phyloP scores from a whole-genome alignment of 1,284 basidiomycete species.

The Sanghuangporus baumii region DNA sequence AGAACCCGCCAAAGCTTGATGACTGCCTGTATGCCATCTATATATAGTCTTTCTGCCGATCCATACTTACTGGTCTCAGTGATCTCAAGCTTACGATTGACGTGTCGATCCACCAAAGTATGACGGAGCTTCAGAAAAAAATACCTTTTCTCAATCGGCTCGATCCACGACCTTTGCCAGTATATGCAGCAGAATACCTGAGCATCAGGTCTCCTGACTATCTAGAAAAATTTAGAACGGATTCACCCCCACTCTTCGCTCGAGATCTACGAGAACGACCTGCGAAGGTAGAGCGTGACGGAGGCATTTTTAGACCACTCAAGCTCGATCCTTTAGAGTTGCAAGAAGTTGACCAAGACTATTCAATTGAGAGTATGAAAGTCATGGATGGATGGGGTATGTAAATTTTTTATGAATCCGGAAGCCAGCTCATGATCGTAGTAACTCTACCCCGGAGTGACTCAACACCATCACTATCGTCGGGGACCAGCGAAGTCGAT shows the following conservation, averaged over 20 bases:
- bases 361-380: constrained; percentile 42
- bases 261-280: constrained; percentile 23
- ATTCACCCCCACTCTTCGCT: constrained; percentile 42
- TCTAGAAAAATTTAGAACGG: background rate
- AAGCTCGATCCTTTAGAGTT: constrained; percentile 17
- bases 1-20: constrained; percentile 24
- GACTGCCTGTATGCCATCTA: constrained; percentile 28
- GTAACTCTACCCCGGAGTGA: constrained; percentile 13
- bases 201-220: constrained; percentile 24
- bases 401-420: constrained; percentile 20
- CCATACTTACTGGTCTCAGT: constrained; percentile 21
- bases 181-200: constrained; percentile 25
- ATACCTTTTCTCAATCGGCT: constrained; percentile 16
- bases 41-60: background rate
- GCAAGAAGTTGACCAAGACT: constrained; percentile 35
- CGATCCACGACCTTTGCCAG: background rate
- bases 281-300: background rate
- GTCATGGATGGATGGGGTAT: constrained; percentile 56
- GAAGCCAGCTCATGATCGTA: background rate
- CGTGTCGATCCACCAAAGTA: constrained; percentile 21
- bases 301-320: background rate
- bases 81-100: constrained; percentile 31
- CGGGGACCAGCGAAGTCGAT: constrained; percentile 34
- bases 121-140: constrained; percentile 21
- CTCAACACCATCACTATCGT: constrained; percentile 30